phyloP scores from a whole-genome alignment of 495 filamentous ascomycete species.

The Parathielavia hyrcaniae region DNA sequence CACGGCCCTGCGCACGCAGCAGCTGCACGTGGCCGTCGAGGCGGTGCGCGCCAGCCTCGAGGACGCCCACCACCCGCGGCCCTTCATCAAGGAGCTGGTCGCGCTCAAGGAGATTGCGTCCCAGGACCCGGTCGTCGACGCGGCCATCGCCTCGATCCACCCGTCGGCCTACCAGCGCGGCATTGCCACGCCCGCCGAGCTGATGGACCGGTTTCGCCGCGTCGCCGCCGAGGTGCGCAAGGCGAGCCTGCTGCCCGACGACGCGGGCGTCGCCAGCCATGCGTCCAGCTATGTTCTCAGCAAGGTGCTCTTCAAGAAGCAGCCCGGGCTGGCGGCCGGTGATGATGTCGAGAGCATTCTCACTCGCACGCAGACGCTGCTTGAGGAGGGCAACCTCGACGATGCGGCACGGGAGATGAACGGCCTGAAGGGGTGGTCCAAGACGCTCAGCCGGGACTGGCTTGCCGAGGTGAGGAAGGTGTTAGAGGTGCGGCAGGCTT shows the following conservation, averaged over 20 bases:
- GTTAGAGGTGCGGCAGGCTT: slow-evolving; percentile 88
- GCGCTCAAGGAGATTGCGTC: slow-evolving; percentile 86
- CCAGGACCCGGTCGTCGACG: slow-evolving; percentile 75
- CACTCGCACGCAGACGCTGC: slow-evolving; percentile 72
- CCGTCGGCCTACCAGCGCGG: slow-evolving; percentile 89
- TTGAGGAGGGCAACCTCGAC: slow-evolving; percentile 90
- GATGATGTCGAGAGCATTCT: slow-evolving; percentile 94
- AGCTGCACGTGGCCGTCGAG: slow-evolving; percentile 90
- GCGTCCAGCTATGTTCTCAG: slow-evolving; percentile 80
- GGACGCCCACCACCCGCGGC: slow-evolving; percentile 63
- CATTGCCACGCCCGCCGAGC: slow-evolving; percentile 70
- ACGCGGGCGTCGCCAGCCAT: slow-evolving; percentile 90
- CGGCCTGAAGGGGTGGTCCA: slow-evolving; percentile 82
- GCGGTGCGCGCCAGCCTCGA: slow-evolving; percentile 78
- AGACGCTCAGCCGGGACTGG: slow-evolving; percentile 89
- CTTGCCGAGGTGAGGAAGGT: slow-evolving; percentile 78
- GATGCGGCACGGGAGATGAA: slow-evolving; percentile 94
- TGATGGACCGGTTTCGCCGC: slow-evolving; percentile 91
- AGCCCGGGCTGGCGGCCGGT: slow-evolving; percentile 66
- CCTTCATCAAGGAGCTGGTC: slow-evolving; percentile 84
- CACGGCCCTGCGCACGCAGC: slow-evolving; percentile 83
- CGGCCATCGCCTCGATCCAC: slow-evolving; percentile 90
- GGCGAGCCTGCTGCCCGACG: slow-evolving; percentile 81
- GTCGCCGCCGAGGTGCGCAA: slow-evolving; percentile 93
- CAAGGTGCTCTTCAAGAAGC: slow-evolving; percentile 90